These are phyloP conservation scores for Luffa acutangula DNA, from an alignment of 306 rosid genomes.

Conservation along the genomic window DNA sequence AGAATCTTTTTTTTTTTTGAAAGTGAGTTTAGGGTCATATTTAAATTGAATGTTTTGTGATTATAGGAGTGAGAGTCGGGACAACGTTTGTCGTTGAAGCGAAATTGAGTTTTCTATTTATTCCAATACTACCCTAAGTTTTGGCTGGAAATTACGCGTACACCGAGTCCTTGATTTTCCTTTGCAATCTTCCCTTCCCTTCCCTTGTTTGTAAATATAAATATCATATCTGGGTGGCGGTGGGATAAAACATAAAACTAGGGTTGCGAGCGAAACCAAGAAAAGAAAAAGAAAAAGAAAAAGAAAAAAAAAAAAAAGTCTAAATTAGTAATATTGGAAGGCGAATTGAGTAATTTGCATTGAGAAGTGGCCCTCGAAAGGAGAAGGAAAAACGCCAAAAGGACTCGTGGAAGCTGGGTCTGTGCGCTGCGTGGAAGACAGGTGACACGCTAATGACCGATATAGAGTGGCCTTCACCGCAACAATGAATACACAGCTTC, in stretches of 20 bases:
- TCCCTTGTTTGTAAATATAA: background rate
- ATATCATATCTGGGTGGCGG: too few species aligned
- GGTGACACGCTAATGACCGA: slow-evolving; percentile 13
- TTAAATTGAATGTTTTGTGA: too few species aligned
- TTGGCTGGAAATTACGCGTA: background rate
- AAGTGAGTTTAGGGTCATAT: background rate
- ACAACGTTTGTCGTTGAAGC: background rate
- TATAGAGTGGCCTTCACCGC: background rate
- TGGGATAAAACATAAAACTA: background rate
- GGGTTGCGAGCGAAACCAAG: background rate
- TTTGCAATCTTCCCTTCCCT: background rate
- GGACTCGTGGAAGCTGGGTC: slow-evolving; percentile 12
- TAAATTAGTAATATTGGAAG: background rate
- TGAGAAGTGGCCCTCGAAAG: background rate
- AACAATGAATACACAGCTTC: background rate
- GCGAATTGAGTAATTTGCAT: background rate
- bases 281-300: too few species aligned
- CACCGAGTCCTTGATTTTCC: background rate
- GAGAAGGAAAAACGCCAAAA: background rate
- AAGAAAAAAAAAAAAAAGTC: too few species aligned
- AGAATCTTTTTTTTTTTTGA: too few species aligned
- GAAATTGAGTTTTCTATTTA: background rate
- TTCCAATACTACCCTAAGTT: background rate
- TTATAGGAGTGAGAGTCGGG: background rate
- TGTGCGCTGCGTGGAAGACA: slow-evolving; percentile 14